Conservation (phyloP, 495 filamentous ascomycete genomes). For the Amorphotheca resinae region DNA sequence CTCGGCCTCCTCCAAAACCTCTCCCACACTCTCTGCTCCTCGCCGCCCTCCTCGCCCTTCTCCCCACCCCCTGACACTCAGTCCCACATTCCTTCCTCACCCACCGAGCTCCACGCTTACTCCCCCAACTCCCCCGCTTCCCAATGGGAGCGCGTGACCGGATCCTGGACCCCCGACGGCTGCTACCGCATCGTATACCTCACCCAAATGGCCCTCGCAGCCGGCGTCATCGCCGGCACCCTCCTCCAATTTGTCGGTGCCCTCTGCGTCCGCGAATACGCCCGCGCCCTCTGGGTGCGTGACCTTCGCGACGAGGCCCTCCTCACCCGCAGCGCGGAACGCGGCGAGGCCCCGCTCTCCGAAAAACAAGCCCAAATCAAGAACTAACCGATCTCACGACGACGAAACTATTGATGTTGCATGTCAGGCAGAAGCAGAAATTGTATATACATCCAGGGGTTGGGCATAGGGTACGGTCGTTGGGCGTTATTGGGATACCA, state of each 20-base stretch:
- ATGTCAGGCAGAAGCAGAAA: neutral
- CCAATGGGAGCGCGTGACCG: neutral
- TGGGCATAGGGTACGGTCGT: no score
- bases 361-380: no score
- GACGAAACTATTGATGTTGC: no score
- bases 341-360: no score
- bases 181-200: slow-evolving; percentile 8
- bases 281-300: slow-evolving; percentile 9
- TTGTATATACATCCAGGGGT: no score
- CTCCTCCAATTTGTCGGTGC: slow-evolving; percentile 19
- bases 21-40: slow-evolving; percentile 7
- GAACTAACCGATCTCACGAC: no score
- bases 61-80: neutral
- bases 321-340: neutral
- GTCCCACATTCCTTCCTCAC: neutral
- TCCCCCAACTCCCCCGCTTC: neutral
- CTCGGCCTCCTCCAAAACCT: slow-evolving; percentile 11
- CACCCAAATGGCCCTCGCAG: slow-evolving; percentile 10
- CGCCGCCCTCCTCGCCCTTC: neutral
- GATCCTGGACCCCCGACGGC: slow-evolving; percentile 2
- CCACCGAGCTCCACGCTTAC: neutral
- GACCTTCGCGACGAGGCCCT: slow-evolving; percentile 5
- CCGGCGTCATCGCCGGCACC: slow-evolving; percentile 12
- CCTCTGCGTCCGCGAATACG: slow-evolving; percentile 16
- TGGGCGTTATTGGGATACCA: no score